phyloP scores from a whole-genome alignment of 176 grass and related monocot genomes.

The Calamus simplicifolius region DNA sequence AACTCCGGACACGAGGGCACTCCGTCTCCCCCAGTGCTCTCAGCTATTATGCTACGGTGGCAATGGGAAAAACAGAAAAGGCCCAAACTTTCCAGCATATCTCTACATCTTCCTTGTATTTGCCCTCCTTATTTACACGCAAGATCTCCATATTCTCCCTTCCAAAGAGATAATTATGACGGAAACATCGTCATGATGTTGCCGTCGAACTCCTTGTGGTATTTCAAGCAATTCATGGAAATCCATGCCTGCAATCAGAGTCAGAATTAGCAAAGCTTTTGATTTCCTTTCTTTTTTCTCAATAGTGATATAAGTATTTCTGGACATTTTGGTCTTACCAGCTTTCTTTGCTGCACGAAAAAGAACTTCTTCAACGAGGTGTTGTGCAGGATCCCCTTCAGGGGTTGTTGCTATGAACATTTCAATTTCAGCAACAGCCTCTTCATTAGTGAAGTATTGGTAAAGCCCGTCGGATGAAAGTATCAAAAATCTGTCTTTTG shows the following conservation, averaged over 20 bases:
- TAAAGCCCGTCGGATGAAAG: slow-evolving; percentile 94
- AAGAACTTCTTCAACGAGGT: slow-evolving; percentile 90
- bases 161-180: slow-evolving; percentile 93
- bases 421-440: slow-evolving; percentile 70
- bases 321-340: slow-evolving; percentile 30
- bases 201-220: slow-evolving; percentile 76
- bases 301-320: slow-evolving; percentile 1
- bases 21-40: slow-evolving; percentile 3
- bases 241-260: slow-evolving; percentile 66
- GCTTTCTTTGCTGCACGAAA: slow-evolving; percentile 90
- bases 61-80: slow-evolving; percentile 27
- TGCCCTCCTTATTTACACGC: slow-evolving; percentile 55
- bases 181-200: slow-evolving; percentile 86
- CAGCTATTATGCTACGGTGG: slow-evolving; percentile 31
- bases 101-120: slow-evolving; percentile 31
- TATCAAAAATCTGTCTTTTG: slow-evolving; percentile 81
- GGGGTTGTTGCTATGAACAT: slow-evolving; percentile 81
- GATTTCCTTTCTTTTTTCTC: slow-evolving; percentile 4
- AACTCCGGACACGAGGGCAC: too few species aligned
- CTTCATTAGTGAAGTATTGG: slow-evolving; percentile 97
- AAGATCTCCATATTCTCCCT: slow-evolving; percentile 94
- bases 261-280: not conserved
- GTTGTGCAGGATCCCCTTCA: slow-evolving; percentile 89
- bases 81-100: slow-evolving; percentile 32
- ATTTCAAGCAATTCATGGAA: slow-evolving; percentile 89